These are phyloP conservation scores for Symbiodinium pilosum DNA, from an alignment of 73 alveolate species.

Conservation along the genomic window DNA sequence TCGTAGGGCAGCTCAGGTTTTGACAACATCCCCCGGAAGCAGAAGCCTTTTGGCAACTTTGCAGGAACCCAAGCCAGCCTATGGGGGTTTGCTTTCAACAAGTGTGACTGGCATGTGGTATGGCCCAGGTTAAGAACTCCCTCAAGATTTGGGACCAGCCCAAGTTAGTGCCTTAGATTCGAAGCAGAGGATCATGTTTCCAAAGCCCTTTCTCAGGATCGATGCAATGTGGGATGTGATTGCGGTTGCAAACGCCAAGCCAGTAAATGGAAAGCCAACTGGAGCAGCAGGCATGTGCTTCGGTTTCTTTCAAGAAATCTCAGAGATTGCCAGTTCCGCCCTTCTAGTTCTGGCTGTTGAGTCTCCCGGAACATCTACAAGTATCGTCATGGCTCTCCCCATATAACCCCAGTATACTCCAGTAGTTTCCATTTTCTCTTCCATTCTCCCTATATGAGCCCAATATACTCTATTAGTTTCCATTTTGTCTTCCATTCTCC, in stretches of 20 bases:
- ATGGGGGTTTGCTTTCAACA: neutral
- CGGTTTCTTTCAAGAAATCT: no score
- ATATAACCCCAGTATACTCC: no score
- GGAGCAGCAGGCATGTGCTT: neutral
- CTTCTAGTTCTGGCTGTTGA: no score
- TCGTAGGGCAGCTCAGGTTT: conserved; percentile 11
- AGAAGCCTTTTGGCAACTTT: conserved; percentile 56
- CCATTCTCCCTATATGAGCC: no score
- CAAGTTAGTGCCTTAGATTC: neutral
- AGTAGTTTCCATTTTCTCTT: no score
- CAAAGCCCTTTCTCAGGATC: neutral
- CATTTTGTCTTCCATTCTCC: no score
- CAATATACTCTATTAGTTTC: no score
- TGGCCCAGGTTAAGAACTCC: conserved; percentile 86
- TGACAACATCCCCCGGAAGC: conserved; percentile 85
- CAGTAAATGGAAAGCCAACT: neutral
- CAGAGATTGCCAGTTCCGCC: no score
- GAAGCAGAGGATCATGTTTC: neutral
- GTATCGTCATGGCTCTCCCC: no score
- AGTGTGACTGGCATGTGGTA: neutral
- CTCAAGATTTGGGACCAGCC: conserved; percentile 47
- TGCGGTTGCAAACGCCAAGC: conserved; percentile 17
- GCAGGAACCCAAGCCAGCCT: neutral
- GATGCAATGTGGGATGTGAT: conserved; percentile 69
- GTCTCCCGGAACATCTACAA: no score